These are phyloP conservation scores for Nakazawaea anatomiae DNA, from an alignment of 805 yeast species.

Conservation along the genomic window DNA sequence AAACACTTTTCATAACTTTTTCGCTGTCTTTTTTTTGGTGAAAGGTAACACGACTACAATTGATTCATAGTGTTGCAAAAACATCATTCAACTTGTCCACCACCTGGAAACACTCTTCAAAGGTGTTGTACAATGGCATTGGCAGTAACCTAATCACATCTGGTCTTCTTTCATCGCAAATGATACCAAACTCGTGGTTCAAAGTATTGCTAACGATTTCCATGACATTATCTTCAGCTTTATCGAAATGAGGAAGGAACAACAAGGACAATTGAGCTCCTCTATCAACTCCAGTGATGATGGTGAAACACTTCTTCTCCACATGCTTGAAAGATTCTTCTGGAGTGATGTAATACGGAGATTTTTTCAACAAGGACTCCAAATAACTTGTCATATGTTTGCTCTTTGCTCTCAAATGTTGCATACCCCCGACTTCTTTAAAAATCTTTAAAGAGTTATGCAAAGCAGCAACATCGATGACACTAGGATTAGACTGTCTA, in stretches of 20 bases:
- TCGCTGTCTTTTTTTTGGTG: not conserved
- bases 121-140: constrained; percentile 74
- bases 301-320: constrained; percentile 42
- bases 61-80: constrained; percentile 16
- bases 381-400: constrained; percentile 52
- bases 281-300: constrained; percentile 71
- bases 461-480: constrained; percentile 73
- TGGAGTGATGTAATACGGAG: constrained; percentile 37
- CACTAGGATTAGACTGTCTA: constrained; percentile 88
- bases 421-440: constrained; percentile 58
- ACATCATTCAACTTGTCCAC: constrained; percentile 39
- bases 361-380: constrained; percentile 36
- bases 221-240: constrained; percentile 48
- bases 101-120: constrained; percentile 51
- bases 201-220: constrained; percentile 46
- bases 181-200: constrained; percentile 49
- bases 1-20: too few relatives aligned
- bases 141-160: constrained; percentile 91
- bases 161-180: constrained; percentile 88
- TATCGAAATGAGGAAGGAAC: constrained; percentile 45
- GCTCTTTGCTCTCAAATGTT: constrained; percentile 49
- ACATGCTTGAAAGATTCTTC: constrained; percentile 16
- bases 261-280: constrained; percentile 83
- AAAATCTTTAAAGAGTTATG: constrained; percentile 61
- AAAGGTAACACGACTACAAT: not conserved